Percentiles rank a stretch among this genome's conserved stretches.
Conservation (phyloP, 2,329 filamentous ascomycete genomes). For the Pseudocercospora macadamiae region DNA sequence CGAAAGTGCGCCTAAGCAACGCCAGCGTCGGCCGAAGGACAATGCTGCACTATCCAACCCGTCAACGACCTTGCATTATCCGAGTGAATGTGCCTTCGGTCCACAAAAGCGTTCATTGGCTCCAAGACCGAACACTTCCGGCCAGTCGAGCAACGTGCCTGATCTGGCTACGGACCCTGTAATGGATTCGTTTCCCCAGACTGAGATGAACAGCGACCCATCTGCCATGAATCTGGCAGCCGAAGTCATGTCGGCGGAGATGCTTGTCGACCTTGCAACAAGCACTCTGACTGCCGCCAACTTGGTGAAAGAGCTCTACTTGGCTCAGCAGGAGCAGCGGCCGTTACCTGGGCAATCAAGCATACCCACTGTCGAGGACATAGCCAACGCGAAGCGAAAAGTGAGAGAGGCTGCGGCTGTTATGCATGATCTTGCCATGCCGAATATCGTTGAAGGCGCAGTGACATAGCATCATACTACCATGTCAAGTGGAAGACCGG, state of each 20-base stretch:
- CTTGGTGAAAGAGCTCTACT: constrained; percentile 29
- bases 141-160: not conserved
- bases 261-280: constrained; percentile 32
- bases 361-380: constrained; percentile 27
- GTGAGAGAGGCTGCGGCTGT: constrained; percentile 31
- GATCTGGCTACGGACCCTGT: constrained; percentile 3
- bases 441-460: constrained; percentile 3
- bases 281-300: constrained; percentile 30
- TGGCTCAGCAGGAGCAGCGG: constrained; percentile 26
- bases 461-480: not conserved
- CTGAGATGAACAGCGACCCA: not conserved
- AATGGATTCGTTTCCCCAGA: not conserved
- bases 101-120: constrained; percentile 24
- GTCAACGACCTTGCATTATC: constrained; percentile 27
- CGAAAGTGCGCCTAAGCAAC: constrained; percentile 9
- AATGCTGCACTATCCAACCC: constrained; percentile 22
- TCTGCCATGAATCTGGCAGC: constrained; percentile 20
- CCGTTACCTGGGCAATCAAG: constrained; percentile 16
- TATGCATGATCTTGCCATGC: constrained; percentile 19
- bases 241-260: constrained; percentile 33
- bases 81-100: constrained; percentile 28
- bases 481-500: too few species aligned
- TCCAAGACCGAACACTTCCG: not conserved
- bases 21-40: constrained; percentile 13
- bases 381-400: constrained; percentile 28